phyloP scores from a whole-genome alignment of 2,329 filamentous ascomycete species.

The Fusarium liriodendri region DNA sequence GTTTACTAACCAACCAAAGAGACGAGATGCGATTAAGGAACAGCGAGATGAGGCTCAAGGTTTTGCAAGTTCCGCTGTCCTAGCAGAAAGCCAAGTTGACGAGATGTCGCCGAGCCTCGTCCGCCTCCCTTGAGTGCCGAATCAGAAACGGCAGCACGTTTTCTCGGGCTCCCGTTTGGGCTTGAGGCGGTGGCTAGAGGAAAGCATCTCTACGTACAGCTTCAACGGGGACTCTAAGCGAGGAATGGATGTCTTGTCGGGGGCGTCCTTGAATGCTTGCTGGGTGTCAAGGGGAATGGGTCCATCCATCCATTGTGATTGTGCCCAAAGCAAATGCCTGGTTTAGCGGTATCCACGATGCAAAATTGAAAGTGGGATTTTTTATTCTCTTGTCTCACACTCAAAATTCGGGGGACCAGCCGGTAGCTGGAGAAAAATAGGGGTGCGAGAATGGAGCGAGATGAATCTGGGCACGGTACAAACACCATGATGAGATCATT shows the following conservation, averaged over 20 bases:
- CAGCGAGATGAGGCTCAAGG: not conserved
- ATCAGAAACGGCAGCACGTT: not conserved
- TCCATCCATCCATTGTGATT: constrained; percentile 1
- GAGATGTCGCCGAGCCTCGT: constrained; percentile 7
- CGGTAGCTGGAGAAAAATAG: constrained; percentile 5
- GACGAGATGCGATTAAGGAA: constrained; percentile 17
- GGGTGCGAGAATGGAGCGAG: not conserved
- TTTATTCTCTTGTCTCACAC: not conserved
- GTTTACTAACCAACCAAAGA: not conserved
- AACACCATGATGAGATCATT: constrained; percentile 21
- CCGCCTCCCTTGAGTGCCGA: not conserved
- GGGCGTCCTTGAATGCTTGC: not conserved
- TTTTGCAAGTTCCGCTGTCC: not conserved
- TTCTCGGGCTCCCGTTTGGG: not conserved
- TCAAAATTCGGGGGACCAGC: not conserved
- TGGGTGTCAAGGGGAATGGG: not conserved
- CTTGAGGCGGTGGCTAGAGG: constrained; percentile 1
- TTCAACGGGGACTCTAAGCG: constrained; percentile 2
- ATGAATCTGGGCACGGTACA: not conserved
- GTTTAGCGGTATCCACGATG: constrained; percentile 25
- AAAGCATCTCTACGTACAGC: not conserved
- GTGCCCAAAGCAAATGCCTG: not conserved
- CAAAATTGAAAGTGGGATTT: constrained; percentile 26
- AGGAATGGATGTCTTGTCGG: not conserved
- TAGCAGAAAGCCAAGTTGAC: not conserved